Percentiles rank a stretch among this genome's conserved stretches.
Conservation (phyloP, 768 basidiomycete species). For the Lentinus brumalis region DNA sequence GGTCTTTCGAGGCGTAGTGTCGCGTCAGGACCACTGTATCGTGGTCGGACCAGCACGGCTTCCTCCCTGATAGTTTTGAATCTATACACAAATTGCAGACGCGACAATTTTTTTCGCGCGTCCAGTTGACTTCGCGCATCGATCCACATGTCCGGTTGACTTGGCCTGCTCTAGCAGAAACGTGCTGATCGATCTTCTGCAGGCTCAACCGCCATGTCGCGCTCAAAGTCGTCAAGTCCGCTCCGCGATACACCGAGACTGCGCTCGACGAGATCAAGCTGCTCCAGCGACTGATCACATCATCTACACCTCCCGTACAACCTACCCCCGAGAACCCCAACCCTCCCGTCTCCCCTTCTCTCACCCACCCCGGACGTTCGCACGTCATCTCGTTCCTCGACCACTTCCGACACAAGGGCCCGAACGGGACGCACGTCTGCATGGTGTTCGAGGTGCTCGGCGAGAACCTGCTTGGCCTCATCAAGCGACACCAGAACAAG, state of each 20-base stretch:
- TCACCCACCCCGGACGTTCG: slow-evolving; percentile 82
- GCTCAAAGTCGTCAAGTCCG: slow-evolving; percentile 98
- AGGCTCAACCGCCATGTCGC: slow-evolving; percentile 97
- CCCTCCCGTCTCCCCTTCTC: slow-evolving; percentile 56
- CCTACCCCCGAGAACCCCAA: slow-evolving; percentile 51
- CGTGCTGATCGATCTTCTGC: no score
- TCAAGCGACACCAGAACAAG: slow-evolving; percentile 98
- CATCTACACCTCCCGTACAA: slow-evolving; percentile 57
- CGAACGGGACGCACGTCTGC: slow-evolving; percentile 96
- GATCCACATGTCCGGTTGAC: no score
- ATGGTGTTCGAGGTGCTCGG: slow-evolving; percentile 99
- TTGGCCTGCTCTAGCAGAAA: no score
- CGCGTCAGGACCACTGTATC: no score
- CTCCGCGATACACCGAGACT: slow-evolving; percentile 95
- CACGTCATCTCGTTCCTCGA: slow-evolving; percentile 98
- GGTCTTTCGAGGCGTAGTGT: no score
- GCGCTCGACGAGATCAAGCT: slow-evolving; percentile 99
- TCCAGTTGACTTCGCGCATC: no score
- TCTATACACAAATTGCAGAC: no score
- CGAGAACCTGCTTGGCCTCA: slow-evolving; percentile 92
- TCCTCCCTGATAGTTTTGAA: no score
- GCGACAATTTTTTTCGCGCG: no score
- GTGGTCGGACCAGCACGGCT: no score
- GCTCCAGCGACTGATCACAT: slow-evolving; percentile 90
- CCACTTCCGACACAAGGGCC: slow-evolving; percentile 95